phyloP scores from a whole-genome alignment of 805 yeast genomes.

The Wickerhamiella siamensis region DNA sequence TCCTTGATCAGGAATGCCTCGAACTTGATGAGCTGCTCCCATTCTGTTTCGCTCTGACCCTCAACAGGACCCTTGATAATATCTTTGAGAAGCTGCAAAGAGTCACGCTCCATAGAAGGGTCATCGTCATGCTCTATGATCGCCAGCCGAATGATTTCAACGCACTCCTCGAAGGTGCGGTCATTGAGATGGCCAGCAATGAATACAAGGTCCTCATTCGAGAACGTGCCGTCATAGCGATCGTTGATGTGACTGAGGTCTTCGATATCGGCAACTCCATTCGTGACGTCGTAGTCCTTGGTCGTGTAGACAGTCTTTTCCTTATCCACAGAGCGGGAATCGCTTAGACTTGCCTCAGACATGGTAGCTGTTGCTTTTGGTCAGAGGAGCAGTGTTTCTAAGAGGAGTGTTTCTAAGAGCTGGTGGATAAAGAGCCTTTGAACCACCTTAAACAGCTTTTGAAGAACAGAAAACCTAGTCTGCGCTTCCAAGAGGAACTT shows the following conservation, averaged over 20 bases:
- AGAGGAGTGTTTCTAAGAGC: no score
- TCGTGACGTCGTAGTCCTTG: not conserved
- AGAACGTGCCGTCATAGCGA: conserved; percentile 2
- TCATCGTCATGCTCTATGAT: conserved; percentile 33
- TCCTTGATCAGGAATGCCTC: conserved; percentile 30
- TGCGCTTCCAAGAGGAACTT: no score
- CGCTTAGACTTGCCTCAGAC: not conserved
- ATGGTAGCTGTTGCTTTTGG: no score
- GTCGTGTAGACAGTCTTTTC: not conserved
- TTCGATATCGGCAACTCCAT: not conserved
- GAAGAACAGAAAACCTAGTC: no score
- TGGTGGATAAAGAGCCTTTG: no score
- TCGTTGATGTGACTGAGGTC: not conserved
- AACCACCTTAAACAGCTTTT: no score
- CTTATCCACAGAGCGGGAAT: not conserved
- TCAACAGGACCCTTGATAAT: conserved; percentile 15
- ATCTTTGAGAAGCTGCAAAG: conserved; percentile 25
- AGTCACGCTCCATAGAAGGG: conserved; percentile 32
- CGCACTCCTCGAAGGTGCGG: conserved; percentile 27
- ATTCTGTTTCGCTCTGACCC: conserved; percentile 14
- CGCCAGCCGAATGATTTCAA: conserved; percentile 29
- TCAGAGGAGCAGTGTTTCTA: no score
- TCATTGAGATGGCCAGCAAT: conserved; percentile 15
- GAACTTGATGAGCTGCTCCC: conserved; percentile 20
- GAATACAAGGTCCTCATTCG: conserved; percentile 9